These are phyloP conservation scores for Botrytis porri DNA, from an alignment of 2,329 filamentous ascomycete genomes.

Conservation along the genomic window DNA sequence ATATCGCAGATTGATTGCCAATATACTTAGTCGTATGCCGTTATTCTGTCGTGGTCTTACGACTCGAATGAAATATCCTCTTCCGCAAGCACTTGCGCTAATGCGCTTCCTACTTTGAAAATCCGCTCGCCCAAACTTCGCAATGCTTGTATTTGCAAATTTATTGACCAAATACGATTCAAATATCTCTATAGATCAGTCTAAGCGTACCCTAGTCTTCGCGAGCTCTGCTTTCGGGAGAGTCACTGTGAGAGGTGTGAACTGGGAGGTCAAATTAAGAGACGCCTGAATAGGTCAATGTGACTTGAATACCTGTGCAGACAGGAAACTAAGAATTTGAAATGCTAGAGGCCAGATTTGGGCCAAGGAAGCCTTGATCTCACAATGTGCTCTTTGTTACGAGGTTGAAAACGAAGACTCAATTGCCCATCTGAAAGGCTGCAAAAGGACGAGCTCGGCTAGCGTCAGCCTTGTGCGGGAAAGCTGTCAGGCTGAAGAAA, in stretches of 20 bases:
- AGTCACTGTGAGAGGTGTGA: not conserved
- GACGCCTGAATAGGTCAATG: not conserved
- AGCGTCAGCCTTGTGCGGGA: constrained; percentile 18
- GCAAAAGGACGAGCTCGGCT: constrained; percentile 11
- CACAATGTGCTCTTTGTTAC: constrained; percentile 5
- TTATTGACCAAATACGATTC: too few species aligned
- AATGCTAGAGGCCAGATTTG: not conserved
- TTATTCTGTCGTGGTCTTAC: not conserved
- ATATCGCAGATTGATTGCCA: not conserved
- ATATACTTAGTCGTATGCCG: not conserved
- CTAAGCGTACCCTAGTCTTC: not conserved
- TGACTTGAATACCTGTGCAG: not conserved
- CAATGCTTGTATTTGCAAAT: not conserved
- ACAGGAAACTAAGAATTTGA: not conserved
- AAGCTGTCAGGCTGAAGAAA: constrained; percentile 13
- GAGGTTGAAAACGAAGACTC: not conserved
- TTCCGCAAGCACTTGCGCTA: not conserved
- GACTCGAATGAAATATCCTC: not conserved
- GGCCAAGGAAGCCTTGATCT: not conserved
- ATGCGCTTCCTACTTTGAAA: not conserved
- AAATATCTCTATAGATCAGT: not conserved
- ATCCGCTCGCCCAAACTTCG: not conserved
- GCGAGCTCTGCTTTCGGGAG: not conserved
- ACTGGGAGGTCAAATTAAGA: not conserved
- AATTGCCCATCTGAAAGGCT: constrained; percentile 3